Evolutionary conservation across 441 rosid genomes (phyloP).

Genomic region (Euphorbia celastroides): DNA sequence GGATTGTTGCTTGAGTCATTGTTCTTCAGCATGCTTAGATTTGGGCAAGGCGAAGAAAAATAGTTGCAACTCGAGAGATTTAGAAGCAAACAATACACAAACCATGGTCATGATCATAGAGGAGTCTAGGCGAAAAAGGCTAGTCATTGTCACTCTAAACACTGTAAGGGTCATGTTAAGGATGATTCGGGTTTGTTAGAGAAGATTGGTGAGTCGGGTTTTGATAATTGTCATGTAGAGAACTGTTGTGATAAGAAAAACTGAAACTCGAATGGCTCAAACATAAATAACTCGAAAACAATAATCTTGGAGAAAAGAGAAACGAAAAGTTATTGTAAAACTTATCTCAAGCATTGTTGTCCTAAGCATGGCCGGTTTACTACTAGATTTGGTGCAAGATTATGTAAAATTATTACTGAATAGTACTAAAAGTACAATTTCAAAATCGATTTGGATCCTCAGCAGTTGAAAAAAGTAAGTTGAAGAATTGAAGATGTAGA

Average conservation of each 20-base stretch:
- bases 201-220: slow-evolving; percentile 19
- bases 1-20: slow-evolving; percentile 17
- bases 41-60: slow-evolving; percentile 15
- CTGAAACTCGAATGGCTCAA: neutral
- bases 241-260: slow-evolving; percentile 13
- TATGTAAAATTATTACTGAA: slow-evolving; percentile 46
- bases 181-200: slow-evolving; percentile 6
- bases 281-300: slow-evolving; percentile 5
- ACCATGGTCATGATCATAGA: neutral
- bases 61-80: slow-evolving; percentile 12
- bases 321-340: slow-evolving; percentile 56
- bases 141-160: slow-evolving; percentile 23
- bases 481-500: too few species aligned
- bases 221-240: slow-evolving; percentile 14
- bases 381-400: slow-evolving; percentile 34
- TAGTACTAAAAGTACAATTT: too few species aligned
- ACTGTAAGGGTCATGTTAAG: slow-evolving; percentile 23
- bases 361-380: slow-evolving; percentile 35
- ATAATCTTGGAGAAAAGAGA: slow-evolving; percentile 36
- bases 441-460: too few species aligned
- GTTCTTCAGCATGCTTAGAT: slow-evolving; percentile 17
- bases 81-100: slow-evolving; percentile 15
- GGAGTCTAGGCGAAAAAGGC: neutral
- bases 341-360: slow-evolving; percentile 57
- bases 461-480: too few species aligned